phyloP scores from a whole-genome alignment of 331 rosid genomes.

The Quercus phellos region DNA sequence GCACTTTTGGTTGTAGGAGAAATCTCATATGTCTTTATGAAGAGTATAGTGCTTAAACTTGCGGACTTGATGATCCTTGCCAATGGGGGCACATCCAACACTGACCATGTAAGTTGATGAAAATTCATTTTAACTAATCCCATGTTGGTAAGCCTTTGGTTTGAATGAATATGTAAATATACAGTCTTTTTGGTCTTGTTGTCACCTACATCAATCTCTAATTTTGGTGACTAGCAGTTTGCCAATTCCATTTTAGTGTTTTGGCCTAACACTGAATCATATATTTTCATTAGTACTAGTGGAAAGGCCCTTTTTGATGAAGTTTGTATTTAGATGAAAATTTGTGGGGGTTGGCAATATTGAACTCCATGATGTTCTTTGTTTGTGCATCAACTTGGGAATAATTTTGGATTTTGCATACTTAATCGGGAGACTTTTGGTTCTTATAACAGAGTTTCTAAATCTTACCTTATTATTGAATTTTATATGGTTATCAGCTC shows the following conservation, averaged over 20 bases:
- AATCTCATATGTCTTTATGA: constrained; percentile 49
- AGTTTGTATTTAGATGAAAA: not conserved
- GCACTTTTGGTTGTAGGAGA: constrained; percentile 52
- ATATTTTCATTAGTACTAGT: not conserved
- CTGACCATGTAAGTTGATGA: constrained; percentile 61
- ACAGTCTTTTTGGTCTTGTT: not conserved
- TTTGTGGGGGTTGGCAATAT: constrained; percentile 1
- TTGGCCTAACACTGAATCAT: not conserved
- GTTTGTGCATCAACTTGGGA: not conserved
- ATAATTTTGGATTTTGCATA: not conserved
- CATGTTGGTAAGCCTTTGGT: not conserved
- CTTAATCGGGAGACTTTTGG: not conserved
- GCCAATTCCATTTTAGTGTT: not conserved
- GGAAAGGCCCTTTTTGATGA: not conserved
- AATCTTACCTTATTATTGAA: not conserved
- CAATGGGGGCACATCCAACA: constrained; percentile 27
- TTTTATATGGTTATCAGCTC: not conserved
- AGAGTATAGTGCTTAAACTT: constrained; percentile 63
- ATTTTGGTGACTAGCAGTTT: not conserved
- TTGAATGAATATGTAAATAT: constrained; percentile 1
- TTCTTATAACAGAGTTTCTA: not conserved
- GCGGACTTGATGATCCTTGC: constrained; percentile 53
- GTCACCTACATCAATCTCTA: not conserved
- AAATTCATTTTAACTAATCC: constrained; percentile 6
- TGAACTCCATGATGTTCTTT: not conserved